Conservation (phyloP, 331 rosid genomes). For the Prunus yedoensis region DNA sequence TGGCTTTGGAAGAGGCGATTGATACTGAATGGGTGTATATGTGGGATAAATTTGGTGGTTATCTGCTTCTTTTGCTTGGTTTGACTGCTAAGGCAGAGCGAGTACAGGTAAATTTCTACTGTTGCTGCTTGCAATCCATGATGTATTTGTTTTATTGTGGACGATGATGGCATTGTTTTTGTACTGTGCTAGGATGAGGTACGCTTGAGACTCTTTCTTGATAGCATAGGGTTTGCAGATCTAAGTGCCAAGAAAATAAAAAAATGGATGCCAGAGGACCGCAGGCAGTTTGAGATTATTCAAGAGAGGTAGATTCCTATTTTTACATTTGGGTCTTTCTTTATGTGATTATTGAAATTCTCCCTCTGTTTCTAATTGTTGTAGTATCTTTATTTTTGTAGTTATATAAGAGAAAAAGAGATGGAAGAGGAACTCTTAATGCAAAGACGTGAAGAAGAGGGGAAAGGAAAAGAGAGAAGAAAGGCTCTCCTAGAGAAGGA, state of each 20-base stretch:
- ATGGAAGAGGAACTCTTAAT: slow-evolving; percentile 98
- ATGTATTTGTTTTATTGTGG: slow-evolving; percentile 10
- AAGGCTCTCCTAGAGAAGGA: slow-evolving; percentile 95
- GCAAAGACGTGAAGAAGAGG: slow-evolving; percentile 99
- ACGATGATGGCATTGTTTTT: slow-evolving; percentile 5
- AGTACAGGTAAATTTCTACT: slow-evolving; percentile 65
- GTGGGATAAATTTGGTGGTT: slow-evolving; percentile 99
- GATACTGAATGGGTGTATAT: slow-evolving; percentile 99
- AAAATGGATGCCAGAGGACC: slow-evolving; percentile 99
- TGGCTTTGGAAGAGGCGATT: slow-evolving; percentile 96
- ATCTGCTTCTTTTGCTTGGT: slow-evolving; percentile 94
- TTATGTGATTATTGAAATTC: background rate
- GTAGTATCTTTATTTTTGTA: slow-evolving; percentile 34
- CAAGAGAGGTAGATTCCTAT: slow-evolving; percentile 72
- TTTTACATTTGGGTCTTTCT: slow-evolving; percentile 1
- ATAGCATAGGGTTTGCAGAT: slow-evolving; percentile 97
- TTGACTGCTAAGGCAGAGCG: slow-evolving; percentile 95
- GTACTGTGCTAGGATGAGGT: slow-evolving; percentile 78
- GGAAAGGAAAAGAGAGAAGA: slow-evolving; percentile 98
- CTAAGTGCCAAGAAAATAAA: slow-evolving; percentile 95
- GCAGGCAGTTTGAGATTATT: slow-evolving; percentile 89
- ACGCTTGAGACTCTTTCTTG: slow-evolving; percentile 96
- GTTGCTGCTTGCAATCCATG: slow-evolving; percentile 19
- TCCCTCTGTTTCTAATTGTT: slow-evolving; percentile 23
- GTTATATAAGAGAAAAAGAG: slow-evolving; percentile 97